Percentiles rank a stretch among this genome's conserved stretches.
Conservation (phyloP, 805 yeast species). For the Pichia gijzeniarum region DNA sequence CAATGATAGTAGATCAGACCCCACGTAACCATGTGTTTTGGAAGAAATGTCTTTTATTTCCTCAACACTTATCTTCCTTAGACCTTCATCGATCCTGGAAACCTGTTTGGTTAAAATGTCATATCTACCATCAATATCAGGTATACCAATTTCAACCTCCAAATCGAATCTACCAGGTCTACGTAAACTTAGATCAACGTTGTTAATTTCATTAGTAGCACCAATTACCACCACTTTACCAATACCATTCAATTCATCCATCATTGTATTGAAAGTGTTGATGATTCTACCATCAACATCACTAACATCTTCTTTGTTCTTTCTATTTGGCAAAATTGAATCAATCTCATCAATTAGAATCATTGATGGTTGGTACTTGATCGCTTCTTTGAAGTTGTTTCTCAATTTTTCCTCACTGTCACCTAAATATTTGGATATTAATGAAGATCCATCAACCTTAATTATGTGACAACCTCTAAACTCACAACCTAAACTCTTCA, state of each 20-base stretch:
- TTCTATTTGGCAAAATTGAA: conserved; percentile 80
- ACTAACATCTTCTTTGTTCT: conserved; percentile 70
- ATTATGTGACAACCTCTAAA: conserved; percentile 70
- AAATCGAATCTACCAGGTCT: conserved; percentile 95
- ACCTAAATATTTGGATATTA: conserved; percentile 88
- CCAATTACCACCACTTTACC: conserved; percentile 64
- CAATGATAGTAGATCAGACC: conserved; percentile 87
- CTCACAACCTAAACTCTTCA: conserved; percentile 75
- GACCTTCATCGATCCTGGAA: conserved; percentile 41
- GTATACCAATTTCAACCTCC: conserved; percentile 88
- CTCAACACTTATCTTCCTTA: conserved; percentile 39
- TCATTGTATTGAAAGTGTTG: conserved; percentile 74
- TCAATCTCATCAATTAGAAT: conserved; percentile 92
- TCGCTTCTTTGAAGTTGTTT: conserved; percentile 78
- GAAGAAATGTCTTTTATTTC: conserved; percentile 61
- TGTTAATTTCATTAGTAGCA: conserved; percentile 91
- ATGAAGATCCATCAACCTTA: conserved; percentile 83
- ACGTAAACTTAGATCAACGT: conserved; percentile 81
- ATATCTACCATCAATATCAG: conserved; percentile 72
- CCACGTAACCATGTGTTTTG: conserved; percentile 94
- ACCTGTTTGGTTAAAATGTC: conserved; percentile 68
- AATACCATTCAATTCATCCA: conserved; percentile 70
- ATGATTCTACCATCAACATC: conserved; percentile 89
- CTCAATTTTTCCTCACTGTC: conserved; percentile 88
- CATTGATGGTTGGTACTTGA: conserved; percentile 77